Percentiles rank a stretch among this genome's conserved stretches.
Evolutionary conservation across 1,139 yeast species (phyloP).

Genomic region (Taphrina communis): DNA sequence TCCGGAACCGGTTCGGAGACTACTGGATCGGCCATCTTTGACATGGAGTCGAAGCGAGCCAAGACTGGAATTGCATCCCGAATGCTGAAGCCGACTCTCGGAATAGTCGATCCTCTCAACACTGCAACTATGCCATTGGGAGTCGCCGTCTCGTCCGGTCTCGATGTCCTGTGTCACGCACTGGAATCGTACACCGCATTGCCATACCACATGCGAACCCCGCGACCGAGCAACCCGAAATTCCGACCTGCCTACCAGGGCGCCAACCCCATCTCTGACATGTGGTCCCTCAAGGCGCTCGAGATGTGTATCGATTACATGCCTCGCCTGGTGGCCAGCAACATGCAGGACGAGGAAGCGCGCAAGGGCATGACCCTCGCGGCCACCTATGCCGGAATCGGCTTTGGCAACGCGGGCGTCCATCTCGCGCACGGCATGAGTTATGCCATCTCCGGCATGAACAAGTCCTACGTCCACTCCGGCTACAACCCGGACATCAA

Average conservation of each 20-base stretch:
- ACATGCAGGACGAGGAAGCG: constrained; percentile 54
- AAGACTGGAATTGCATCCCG: constrained; percentile 56
- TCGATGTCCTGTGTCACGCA: constrained; percentile 58
- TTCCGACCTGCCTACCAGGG: constrained; percentile 56
- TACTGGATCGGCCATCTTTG: constrained; percentile 49
- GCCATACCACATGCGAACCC: constrained; percentile 54
- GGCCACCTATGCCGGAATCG: constrained; percentile 56
- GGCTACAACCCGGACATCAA: constrained; percentile 54
- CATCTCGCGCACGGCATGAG: constrained; percentile 56
- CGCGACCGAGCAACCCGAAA: constrained; percentile 53
- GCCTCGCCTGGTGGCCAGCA: constrained; percentile 52
- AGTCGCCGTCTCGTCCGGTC: constrained; percentile 56
- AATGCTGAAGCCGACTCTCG: constrained; percentile 53
- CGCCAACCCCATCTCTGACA: constrained; percentile 55
- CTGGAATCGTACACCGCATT: constrained; percentile 57
- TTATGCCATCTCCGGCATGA: constrained; percentile 54
- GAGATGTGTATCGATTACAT: constrained; percentile 53
- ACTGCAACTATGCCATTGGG: constrained; percentile 55
- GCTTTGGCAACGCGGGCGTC: constrained; percentile 56
- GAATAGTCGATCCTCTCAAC: constrained; percentile 56
- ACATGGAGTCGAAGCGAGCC: constrained; percentile 51
- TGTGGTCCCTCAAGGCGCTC: constrained; percentile 54
- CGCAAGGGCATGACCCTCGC: constrained; percentile 55
- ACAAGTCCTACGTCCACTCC: constrained; percentile 53
- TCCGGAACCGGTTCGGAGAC: constrained; percentile 54